Percentiles rank a stretch among this genome's conserved stretches.
phyloP scores from a whole-genome alignment of 805 yeast species.

The Jamesozyma rosinii region DNA sequence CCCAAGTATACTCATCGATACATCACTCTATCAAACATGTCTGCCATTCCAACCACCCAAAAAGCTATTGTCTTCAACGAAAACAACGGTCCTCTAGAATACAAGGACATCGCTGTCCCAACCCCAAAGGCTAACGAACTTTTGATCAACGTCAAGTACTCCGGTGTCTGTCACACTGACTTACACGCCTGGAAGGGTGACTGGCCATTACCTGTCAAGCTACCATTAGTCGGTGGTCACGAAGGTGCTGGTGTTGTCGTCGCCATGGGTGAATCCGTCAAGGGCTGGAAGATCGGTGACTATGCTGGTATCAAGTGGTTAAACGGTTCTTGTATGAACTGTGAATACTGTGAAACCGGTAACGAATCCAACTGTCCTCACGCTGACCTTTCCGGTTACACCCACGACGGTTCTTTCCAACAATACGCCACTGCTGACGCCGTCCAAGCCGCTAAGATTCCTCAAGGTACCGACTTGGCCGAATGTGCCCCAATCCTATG shows the following conservation, averaged over 20 bases:
- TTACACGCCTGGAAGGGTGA: slow-evolving; percentile 69
- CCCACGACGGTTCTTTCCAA: slow-evolving; percentile 63
- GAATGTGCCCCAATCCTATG: slow-evolving; percentile 55
- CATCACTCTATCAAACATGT: slow-evolving; percentile 12
- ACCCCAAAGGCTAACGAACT: slow-evolving; percentile 55
- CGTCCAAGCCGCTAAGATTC: slow-evolving; percentile 52
- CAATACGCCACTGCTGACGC: slow-evolving; percentile 60
- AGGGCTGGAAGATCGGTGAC: slow-evolving; percentile 55
- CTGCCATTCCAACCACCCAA: slow-evolving; percentile 39
- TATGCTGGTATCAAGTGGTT: slow-evolving; percentile 63
- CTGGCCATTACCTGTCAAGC: slow-evolving; percentile 52
- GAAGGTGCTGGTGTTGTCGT: slow-evolving; percentile 70
- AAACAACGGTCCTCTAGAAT: slow-evolving; percentile 37
- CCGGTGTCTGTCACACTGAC: slow-evolving; percentile 71
- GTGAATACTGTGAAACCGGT: slow-evolving; percentile 54
- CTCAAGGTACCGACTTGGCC: slow-evolving; percentile 46
- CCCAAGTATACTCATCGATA: neutral
- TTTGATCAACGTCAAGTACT: slow-evolving; percentile 57
- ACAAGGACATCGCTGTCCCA: slow-evolving; percentile 50
- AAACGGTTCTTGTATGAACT: slow-evolving; percentile 55
- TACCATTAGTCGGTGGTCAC: slow-evolving; percentile 64
- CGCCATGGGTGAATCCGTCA: slow-evolving; percentile 50
- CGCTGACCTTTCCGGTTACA: slow-evolving; percentile 66
- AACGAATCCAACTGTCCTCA: slow-evolving; percentile 58
- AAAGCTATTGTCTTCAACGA: slow-evolving; percentile 41